These are phyloP conservation scores for Pichia rugopelliculosa DNA, from an alignment of 805 yeast species.

Conservation along the genomic window DNA sequence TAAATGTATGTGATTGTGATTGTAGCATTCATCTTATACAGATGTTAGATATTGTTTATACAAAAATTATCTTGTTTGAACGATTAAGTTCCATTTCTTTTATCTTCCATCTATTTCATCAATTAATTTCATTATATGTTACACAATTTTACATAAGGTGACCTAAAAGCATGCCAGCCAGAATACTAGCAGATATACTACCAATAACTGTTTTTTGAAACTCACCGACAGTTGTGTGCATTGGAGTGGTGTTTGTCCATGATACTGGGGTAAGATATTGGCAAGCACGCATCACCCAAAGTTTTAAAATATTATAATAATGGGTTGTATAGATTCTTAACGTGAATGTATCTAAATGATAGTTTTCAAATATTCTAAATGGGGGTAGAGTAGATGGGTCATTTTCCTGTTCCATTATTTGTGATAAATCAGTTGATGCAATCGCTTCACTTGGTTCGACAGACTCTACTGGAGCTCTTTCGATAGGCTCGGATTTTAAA, in stretches of 20 bases:
- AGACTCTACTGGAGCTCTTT: neutral
- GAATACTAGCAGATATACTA: neutral
- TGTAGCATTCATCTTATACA: too few relatives aligned
- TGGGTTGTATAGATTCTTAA: neutral
- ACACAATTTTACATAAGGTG: neutral
- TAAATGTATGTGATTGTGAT: too few relatives aligned
- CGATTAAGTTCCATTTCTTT: too few relatives aligned
- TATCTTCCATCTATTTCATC: too few relatives aligned
- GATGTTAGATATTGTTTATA: too few relatives aligned
- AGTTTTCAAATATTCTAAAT: neutral
- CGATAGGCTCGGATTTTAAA: neutral
- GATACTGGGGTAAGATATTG: neutral
- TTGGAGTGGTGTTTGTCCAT: neutral
- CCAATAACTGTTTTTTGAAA: neutral
- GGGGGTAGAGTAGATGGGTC: neutral
- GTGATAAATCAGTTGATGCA: neutral
- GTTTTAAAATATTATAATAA: neutral
- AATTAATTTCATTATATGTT: neutral
- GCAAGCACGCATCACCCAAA: neutral
- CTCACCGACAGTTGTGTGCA: slow-evolving; percentile 3
- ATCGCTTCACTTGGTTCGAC: too few relatives aligned
- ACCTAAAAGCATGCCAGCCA: neutral
- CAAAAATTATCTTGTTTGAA: too few relatives aligned
- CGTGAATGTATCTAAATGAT: neutral
- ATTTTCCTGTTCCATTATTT: neutral